Percentiles rank a stretch among this genome's conserved stretches.
Conservation (phyloP, 169 alveolate species). For the Eimeria maxima region DNA sequence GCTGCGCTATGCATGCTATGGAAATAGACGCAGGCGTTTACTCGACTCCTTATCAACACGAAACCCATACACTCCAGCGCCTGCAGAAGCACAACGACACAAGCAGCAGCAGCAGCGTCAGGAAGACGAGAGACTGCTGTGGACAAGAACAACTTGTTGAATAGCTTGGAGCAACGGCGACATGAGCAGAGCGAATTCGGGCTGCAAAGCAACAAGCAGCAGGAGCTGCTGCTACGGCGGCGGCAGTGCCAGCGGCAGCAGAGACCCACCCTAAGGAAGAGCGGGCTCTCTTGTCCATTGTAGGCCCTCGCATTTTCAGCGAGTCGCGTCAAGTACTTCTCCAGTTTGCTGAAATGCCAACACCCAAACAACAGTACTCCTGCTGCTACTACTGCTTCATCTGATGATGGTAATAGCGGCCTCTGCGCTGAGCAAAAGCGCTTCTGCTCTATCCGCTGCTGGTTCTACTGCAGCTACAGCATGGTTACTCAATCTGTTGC, state of each 20-base stretch:
- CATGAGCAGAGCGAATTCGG: not conserved
- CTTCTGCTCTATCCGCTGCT: not conserved
- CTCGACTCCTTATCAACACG: constrained; percentile 58
- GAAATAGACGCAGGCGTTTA: constrained; percentile 38
- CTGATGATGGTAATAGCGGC: not conserved
- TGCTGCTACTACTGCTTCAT: not conserved
- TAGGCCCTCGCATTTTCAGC: constrained; percentile 79
- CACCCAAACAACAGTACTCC: not conserved
- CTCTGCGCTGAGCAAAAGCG: not conserved
- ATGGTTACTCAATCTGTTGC: not conserved
- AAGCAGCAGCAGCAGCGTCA: not conserved
- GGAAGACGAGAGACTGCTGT: not conserved
- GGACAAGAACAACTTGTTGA: not conserved
- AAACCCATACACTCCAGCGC: constrained; percentile 71
- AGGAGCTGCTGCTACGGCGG: not conserved
- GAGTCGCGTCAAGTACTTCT: constrained; percentile 74
- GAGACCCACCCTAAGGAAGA: constrained; percentile 73
- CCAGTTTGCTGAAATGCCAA: constrained; percentile 58
- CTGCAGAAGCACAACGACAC: no score
- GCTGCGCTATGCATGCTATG: constrained; percentile 4
- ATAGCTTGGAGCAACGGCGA: not conserved
- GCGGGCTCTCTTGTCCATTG: constrained; percentile 77
- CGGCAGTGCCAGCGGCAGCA: not conserved
- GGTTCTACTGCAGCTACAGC: no score
- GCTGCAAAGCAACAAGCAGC: not conserved